Evolutionary conservation across 179 eudicot species (phyloP).

Genomic region (Heliamphora pulchella): DNA sequence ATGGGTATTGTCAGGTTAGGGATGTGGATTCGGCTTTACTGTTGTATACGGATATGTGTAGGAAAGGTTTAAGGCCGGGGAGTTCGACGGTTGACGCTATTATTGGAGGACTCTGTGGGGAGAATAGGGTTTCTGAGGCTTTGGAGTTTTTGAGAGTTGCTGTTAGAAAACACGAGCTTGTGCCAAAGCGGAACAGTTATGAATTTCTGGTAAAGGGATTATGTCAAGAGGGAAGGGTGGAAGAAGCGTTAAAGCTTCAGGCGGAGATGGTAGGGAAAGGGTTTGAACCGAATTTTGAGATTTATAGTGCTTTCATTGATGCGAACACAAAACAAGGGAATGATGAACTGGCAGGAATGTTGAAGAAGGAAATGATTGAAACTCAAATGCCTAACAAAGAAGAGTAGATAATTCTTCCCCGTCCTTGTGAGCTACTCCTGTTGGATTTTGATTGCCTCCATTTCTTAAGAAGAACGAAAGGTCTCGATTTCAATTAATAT

Average conservation of each 20-base stretch:
- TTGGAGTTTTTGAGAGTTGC: slow-evolving; percentile 39
- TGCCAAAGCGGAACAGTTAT: slow-evolving; percentile 40
- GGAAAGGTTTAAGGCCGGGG: slow-evolving; percentile 47
- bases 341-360: slow-evolving; percentile 29
- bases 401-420: not conserved
- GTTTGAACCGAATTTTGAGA: slow-evolving; percentile 40
- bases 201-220: slow-evolving; percentile 54
- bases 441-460: not conserved
- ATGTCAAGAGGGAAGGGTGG: slow-evolving; percentile 53
- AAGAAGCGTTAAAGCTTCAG: slow-evolving; percentile 60
- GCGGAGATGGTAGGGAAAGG: slow-evolving; percentile 81
- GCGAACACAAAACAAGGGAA: slow-evolving; percentile 54
- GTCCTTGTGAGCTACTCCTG: not conserved
- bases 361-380: slow-evolving; percentile 54
- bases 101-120: slow-evolving; percentile 36
- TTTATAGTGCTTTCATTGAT: slow-evolving; percentile 54
- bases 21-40: slow-evolving; percentile 48
- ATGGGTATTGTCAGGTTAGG: slow-evolving; percentile 61
- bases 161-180: slow-evolving; percentile 33
- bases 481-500: too few relatives aligned
- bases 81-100: slow-evolving; percentile 44
- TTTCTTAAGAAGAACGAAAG: too few relatives aligned
- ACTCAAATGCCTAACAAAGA: slow-evolving; percentile 12
- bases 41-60: slow-evolving; percentile 53
- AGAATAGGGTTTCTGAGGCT: slow-evolving; percentile 39